Evolutionary conservation across 768 basidiomycete species (phyloP).

Genomic region (Tylopilus subfusipes): DNA sequence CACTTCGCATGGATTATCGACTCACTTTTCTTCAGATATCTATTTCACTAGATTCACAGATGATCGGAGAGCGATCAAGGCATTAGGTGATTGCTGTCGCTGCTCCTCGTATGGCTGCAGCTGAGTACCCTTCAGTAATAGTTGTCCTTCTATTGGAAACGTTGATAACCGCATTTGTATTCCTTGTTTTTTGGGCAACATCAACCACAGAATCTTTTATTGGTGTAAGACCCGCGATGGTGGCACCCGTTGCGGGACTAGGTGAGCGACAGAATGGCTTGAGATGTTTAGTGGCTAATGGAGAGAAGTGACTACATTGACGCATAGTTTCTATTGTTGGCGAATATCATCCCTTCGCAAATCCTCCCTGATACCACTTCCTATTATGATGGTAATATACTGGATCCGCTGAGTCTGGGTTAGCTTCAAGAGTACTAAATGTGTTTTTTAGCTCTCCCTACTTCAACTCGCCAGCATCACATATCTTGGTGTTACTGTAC

Average conservation of each 20-base stretch:
- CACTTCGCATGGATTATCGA: no score
- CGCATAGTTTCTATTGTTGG: conserved; percentile 26
- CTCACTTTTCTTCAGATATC: conserved; percentile 7
- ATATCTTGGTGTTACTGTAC: neutral
- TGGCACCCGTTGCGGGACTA: conserved; percentile 10
- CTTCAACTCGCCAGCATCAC: conserved; percentile 20
- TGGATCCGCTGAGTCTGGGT: neutral
- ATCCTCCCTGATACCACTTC: neutral
- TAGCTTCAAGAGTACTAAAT: neutral
- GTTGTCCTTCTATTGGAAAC: conserved; percentile 16
- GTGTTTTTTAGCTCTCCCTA: conserved; percentile 15
- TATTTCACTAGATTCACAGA: conserved; percentile 19
- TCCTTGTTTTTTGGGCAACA: conserved; percentile 8
- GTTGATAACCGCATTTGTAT: conserved; percentile 8
- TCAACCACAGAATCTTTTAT: no score
- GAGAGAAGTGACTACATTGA: conserved; percentile 10
- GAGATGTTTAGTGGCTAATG: neutral
- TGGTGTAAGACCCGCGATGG: neutral
- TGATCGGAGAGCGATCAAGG: conserved; percentile 13
- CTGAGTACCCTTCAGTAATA: conserved; percentile 4
- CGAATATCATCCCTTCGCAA: conserved; percentile 11
- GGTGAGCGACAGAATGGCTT: conserved; percentile 7
- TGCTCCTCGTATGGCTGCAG: neutral
- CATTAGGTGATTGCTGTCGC: conserved; percentile 6
- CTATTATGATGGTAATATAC: conserved; percentile 17